phyloP scores from a whole-genome alignment of 2,329 filamentous ascomycete genomes.

The Chaetomiaceae sp. region DNA sequence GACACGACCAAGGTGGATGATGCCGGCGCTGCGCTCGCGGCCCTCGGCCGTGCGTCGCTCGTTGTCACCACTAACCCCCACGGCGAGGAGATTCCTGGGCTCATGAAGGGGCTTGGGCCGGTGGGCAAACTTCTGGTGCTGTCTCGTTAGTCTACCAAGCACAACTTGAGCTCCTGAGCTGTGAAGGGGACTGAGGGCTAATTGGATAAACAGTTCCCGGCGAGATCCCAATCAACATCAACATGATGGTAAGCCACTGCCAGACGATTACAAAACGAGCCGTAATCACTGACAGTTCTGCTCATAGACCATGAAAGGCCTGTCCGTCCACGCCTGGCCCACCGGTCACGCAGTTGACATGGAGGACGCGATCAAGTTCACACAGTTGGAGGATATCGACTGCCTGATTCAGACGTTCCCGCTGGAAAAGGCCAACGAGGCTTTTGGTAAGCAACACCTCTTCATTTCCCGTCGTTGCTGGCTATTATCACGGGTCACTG shows the following conservation, averaged over 20 bases:
- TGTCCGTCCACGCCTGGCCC: slow-evolving; percentile 60
- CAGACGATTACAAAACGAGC: too few relatives aligned
- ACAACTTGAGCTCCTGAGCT: too few relatives aligned
- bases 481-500: background rate
- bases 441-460: slow-evolving; percentile 33
- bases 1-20: slow-evolving; percentile 40
- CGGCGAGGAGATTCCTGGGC: slow-evolving; percentile 47
- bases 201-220: slow-evolving; percentile 32
- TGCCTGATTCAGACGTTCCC: slow-evolving; percentile 63
- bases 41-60: slow-evolving; percentile 57
- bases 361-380: slow-evolving; percentile 64
- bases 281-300: background rate
- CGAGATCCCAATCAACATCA: slow-evolving; percentile 39
- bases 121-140: slow-evolving; percentile 58
- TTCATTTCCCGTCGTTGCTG: background rate
- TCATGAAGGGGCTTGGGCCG: slow-evolving; percentile 50
- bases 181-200: background rate
- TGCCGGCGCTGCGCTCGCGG: slow-evolving; percentile 45
- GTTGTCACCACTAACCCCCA: slow-evolving; percentile 62
- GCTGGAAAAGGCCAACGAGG: slow-evolving; percentile 46
- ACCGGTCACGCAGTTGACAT: slow-evolving; percentile 60
- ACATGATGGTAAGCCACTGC: slow-evolving; percentile 11
- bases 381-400: slow-evolving; percentile 55
- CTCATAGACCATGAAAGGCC: slow-evolving; percentile 38
- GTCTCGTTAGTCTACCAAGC: slow-evolving; percentile 34